phyloP scores from a whole-genome alignment of 2,329 filamentous ascomycete genomes.

The Raffaelea arxii region DNA sequence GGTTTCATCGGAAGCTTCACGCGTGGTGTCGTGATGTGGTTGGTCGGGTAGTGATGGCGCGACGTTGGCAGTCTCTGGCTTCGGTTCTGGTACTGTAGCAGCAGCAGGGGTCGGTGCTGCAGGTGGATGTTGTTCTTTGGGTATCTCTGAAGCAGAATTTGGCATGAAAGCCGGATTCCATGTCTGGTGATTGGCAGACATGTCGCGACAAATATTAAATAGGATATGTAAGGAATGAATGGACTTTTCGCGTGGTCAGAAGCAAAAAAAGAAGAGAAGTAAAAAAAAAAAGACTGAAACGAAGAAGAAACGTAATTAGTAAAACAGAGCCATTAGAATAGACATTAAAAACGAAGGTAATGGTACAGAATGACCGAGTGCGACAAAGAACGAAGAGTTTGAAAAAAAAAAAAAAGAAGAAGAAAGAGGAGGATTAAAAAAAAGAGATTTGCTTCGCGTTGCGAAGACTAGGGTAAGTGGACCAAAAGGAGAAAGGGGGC shows the following conservation, averaged over 20 bases:
- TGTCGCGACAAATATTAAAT: slow-evolving; percentile 13
- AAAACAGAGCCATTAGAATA: too few relatives aligned
- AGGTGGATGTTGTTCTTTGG: background rate
- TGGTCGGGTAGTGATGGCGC: background rate
- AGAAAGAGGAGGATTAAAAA: too few relatives aligned
- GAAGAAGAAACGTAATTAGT: background rate
- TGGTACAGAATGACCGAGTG: too few relatives aligned
- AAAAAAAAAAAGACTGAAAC: background rate
- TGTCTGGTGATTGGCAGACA: slow-evolving; percentile 32
- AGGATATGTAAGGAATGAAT: background rate
- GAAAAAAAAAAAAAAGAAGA: too few relatives aligned
- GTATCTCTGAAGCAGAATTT: slow-evolving; percentile 15
- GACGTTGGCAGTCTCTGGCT: background rate
- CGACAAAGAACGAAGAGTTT: background rate
- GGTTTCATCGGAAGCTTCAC: slow-evolving; percentile 1
- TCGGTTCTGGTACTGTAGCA: background rate
- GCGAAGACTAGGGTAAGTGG: too few relatives aligned
- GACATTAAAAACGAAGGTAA: too few relatives aligned
- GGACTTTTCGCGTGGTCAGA: background rate
- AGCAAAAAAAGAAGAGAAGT: background rate
- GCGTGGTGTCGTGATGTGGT: background rate
- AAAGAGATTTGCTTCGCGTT: too few relatives aligned
- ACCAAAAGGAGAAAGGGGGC: too few relatives aligned
- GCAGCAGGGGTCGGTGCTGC: background rate
- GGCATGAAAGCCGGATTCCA: slow-evolving; percentile 46